These are phyloP conservation scores for Aspergillus fischeri DNA, from an alignment of 2,329 filamentous ascomycete genomes.

Conservation along the genomic window DNA sequence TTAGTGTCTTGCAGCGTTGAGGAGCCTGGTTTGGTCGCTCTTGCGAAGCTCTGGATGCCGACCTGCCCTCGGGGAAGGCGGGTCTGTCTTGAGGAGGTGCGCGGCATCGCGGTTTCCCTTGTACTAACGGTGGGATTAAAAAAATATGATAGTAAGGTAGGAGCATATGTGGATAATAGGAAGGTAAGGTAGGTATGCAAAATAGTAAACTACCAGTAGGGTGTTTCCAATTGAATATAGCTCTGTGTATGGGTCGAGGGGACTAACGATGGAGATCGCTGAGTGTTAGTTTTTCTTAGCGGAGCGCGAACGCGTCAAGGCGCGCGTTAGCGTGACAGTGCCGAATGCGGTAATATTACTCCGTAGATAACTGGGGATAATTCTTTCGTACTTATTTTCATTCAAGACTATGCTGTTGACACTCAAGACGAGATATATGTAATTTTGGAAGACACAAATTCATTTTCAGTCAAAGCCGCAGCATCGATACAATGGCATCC, in stretches of 20 bases:
- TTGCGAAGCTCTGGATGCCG: conserved; percentile 45
- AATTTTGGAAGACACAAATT: not conserved
- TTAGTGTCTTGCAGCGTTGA: conserved; percentile 21
- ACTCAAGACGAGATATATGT: not conserved
- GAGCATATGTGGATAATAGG: conserved; percentile 6
- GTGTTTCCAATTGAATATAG: conserved; percentile 3
- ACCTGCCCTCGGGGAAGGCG: conserved; percentile 30
- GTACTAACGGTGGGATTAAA: conserved; percentile 9
- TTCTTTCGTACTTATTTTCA: not conserved
- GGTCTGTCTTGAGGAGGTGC: conserved; percentile 26
- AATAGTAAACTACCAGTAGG: not conserved
- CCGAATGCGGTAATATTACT: conserved; percentile 14
- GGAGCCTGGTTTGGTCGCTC: conserved; percentile 41
- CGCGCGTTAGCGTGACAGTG: conserved; percentile 14
- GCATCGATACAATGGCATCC: not conserved
- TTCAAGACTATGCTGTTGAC: not conserved
- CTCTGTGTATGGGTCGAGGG: conserved; percentile 2
- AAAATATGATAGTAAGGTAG: conserved; percentile 6
- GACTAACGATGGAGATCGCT: conserved; percentile 4
- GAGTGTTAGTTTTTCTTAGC: conserved; percentile 9
- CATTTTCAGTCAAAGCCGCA: not conserved
- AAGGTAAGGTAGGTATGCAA: conserved; percentile 5
- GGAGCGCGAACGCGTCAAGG: conserved; percentile 15
- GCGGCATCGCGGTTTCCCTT: conserved; percentile 28
- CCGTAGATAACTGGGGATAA: not conserved